A percentile compares a stretch with the other conserved stretches of the same genome.
These are phyloP conservation scores for Pascua guehoae DNA, from an alignment of 1,284 basidiomycete genomes.

Conservation along the genomic window DNA sequence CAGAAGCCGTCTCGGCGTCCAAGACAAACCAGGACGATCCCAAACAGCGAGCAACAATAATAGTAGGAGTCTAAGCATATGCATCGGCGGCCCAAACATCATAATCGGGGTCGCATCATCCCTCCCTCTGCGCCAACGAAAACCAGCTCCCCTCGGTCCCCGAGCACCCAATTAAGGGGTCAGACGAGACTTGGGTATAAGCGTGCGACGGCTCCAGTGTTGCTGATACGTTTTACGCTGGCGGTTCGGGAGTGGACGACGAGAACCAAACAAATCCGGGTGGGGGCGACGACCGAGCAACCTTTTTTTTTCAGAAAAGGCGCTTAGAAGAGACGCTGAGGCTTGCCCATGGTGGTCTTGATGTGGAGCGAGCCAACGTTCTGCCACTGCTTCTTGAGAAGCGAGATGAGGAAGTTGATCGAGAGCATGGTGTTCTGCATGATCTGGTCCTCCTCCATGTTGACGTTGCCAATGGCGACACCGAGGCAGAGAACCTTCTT, in stretches of 20 bases:
- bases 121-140: slow-evolving; percentile 4
- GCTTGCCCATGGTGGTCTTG: slow-evolving; percentile 99
- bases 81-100: too few species aligned
- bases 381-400: slow-evolving; percentile 99
- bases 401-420: slow-evolving; percentile 99
- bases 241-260: too few species aligned
- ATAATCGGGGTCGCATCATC: too few species aligned
- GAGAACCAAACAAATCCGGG: too few species aligned
- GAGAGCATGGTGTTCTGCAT: slow-evolving; percentile 96
- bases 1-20: too few species aligned
- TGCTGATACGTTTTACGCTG: slow-evolving; percentile 19
- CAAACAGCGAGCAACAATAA: too few species aligned
- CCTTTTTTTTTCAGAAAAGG: background rate
- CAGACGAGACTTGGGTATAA: slow-evolving; percentile 51
- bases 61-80: too few species aligned
- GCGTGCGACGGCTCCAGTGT: slow-evolving; percentile 51
- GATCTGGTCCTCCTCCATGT: slow-evolving; percentile 98
- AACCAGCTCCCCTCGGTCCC: slow-evolving; percentile 49
- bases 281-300: too few species aligned
- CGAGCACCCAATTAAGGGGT: slow-evolving; percentile 45
- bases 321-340: slow-evolving; percentile 82
- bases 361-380: slow-evolving; percentile 99
- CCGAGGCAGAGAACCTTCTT: slow-evolving; percentile 99
- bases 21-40: too few species aligned
- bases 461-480: slow-evolving; percentile 95